Conservation (phyloP, 257 asterid species). For the Solanum pinnatisectum region DNA sequence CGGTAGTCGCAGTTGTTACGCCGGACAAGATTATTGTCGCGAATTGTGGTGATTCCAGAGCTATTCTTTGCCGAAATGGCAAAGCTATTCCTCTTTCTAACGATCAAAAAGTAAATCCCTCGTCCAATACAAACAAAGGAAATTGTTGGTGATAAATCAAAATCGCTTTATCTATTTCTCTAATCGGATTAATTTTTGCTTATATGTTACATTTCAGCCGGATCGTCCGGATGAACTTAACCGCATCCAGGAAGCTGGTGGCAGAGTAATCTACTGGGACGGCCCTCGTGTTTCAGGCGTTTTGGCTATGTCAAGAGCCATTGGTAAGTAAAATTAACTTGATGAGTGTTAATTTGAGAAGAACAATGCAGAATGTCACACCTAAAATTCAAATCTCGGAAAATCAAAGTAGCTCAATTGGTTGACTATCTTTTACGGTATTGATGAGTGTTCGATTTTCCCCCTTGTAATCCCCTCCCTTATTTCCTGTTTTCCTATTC, state of each 20-base stretch:
- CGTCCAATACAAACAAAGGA: not conserved
- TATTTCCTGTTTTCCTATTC: too few species aligned
- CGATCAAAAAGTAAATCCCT: conserved; percentile 52
- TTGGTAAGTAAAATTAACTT: conserved; percentile 22
- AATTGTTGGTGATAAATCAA: not conserved
- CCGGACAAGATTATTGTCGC: conserved; percentile 47
- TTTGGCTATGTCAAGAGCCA: conserved; percentile 88
- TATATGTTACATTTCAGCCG: conserved; percentile 29
- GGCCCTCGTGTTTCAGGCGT: conserved; percentile 79
- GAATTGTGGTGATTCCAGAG: conserved; percentile 78
- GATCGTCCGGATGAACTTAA: conserved; percentile 71
- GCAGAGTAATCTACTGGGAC: conserved; percentile 69
- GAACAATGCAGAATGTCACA: not conserved
- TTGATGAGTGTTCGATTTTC: not conserved
- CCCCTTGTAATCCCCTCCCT: too few species aligned
- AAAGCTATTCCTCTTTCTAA: conserved; percentile 46
- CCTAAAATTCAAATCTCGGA: not conserved
- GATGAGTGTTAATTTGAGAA: not conserved
- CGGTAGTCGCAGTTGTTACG: conserved; percentile 49
- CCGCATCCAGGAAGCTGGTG: conserved; percentile 71
- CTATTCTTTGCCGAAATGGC: conserved; percentile 74
- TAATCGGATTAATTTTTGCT: not conserved
- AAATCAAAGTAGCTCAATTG: too few species aligned
- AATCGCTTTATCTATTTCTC: not conserved
- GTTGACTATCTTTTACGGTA: not conserved